These are phyloP conservation scores for Aplosporella prunicola DNA, from an alignment of 2,329 filamentous ascomycete species.

Conservation along the genomic window DNA sequence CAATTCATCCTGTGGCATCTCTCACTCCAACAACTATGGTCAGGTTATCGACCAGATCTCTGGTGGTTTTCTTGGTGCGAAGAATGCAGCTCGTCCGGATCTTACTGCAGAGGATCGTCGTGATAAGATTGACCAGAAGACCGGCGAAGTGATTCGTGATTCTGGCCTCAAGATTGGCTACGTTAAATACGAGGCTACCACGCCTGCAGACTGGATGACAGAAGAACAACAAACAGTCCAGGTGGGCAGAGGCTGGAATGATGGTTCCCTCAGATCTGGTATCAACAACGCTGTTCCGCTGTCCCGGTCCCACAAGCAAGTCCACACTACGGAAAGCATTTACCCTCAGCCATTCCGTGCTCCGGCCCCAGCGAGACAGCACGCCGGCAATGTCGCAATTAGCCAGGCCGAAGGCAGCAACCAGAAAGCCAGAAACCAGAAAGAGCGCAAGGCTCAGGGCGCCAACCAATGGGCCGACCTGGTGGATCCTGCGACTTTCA, in stretches of 20 bases:
- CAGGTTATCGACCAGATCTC: slow-evolving; percentile 31
- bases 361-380: too few species aligned
- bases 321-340: slow-evolving; percentile 4
- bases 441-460: too few species aligned
- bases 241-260: slow-evolving; percentile 88
- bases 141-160: not conserved
- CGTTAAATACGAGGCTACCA: slow-evolving; percentile 6
- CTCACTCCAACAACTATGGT: slow-evolving; percentile 25
- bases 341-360: slow-evolving; percentile 7
- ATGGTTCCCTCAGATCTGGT: slow-evolving; percentile 33
- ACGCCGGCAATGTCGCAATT: too few species aligned
- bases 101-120: not conserved
- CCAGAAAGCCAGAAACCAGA: too few species aligned
- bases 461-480: too few species aligned
- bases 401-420: too few species aligned
- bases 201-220: slow-evolving; percentile 3
- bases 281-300: slow-evolving; percentile 7
- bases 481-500: too few species aligned
- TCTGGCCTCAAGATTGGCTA: slow-evolving; percentile 1
- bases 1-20: slow-evolving; percentile 24
- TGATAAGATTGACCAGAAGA: not conserved
- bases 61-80: slow-evolving; percentile 32
- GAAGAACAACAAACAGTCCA: slow-evolving; percentile 75
- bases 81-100: slow-evolving; percentile 24
- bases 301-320: not conserved